Base-by-base conservation (phyloP, 805 yeast species). In the Blastobotrys muscicola region DNA sequence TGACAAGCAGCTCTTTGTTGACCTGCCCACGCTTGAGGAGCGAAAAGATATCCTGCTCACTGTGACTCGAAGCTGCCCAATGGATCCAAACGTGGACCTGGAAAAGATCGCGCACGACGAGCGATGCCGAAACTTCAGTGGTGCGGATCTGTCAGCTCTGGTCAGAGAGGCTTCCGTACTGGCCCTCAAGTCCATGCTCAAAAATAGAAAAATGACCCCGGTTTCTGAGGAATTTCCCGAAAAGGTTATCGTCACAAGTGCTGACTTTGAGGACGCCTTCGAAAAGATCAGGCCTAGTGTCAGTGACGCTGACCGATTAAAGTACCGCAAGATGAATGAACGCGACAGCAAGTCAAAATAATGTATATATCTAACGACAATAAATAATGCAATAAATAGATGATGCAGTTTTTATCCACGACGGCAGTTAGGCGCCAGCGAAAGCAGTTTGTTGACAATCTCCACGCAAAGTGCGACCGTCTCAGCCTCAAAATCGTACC, bases 81-180 rank as follows among this genome's bases (percentile, higher is more conserved):
- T 90, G 13, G 75, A 72, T 14, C 41, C 61, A 0, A 68, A 71
- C 16, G 89, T 92, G 15, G 76, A 85, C 50, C 67, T 90, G 32
- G 56, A 57, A 2, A 50, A 60, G 0, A 69, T 90, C 42, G 87
- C 94, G 0, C 70, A 72, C 33, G 94, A 86, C 61, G 81, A 75
- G 48, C 74, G 89, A 53, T 83, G 95, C 65, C 71, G 85, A 48
- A 90, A 86, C 65, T 92, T 85, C 59, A 83, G 94, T 2, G 98
- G 98, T 59, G 98, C 98, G 0, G 98, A 92, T 69, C 70, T 92
- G 45, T 86, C 94, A 1, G 86, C 96, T 2, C 66, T 92, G 45
- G 90, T 85, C 1, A 73, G 96, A 55, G 97, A 92, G 58, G 94
- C 97, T 60, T 83, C 86, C 60, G 68, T 47, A 53, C 67, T 46